A percentile compares a stretch with the other conserved stretches of the same genome.
phyloP scores from a whole-genome alignment of 1,284 basidiomycete species.

The Papiliotrema laurentii region DNA sequence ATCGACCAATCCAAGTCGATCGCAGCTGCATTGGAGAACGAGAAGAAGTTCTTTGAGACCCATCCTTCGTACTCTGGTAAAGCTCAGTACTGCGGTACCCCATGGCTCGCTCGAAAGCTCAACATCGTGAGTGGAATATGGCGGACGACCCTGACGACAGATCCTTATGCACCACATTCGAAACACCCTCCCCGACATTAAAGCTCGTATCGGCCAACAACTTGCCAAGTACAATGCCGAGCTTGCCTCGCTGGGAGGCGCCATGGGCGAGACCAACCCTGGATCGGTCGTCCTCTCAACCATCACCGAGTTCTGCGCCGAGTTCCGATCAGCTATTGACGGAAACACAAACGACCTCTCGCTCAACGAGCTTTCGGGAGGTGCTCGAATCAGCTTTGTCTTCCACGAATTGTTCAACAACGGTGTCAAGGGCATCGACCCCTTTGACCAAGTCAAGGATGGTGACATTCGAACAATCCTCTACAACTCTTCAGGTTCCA shows the following conservation, averaged over 20 bases:
- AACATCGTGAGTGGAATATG: slow-evolving; percentile 65
- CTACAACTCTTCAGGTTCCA: slow-evolving; percentile 97
- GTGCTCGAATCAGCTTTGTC: slow-evolving; percentile 95
- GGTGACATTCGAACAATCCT: slow-evolving; percentile 92
- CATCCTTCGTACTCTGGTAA: slow-evolving; percentile 90
- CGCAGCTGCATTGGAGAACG: slow-evolving; percentile 74
- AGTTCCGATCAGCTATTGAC: slow-evolving; percentile 94
- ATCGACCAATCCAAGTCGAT: slow-evolving; percentile 87
- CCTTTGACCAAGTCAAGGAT: slow-evolving; percentile 97
- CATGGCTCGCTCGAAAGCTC: slow-evolving; percentile 93
- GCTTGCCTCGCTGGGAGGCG: slow-evolving; percentile 77
- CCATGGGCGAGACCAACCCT: slow-evolving; percentile 77
- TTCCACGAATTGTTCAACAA: slow-evolving; percentile 98
- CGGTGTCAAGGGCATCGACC: slow-evolving; percentile 91
- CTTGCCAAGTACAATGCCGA: slow-evolving; percentile 83
- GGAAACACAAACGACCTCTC: slow-evolving; percentile 94
- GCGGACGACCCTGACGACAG: slow-evolving; percentile 47
- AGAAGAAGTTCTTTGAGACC: slow-evolving; percentile 88
- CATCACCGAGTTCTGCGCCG: slow-evolving; percentile 95
- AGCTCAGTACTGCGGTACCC: slow-evolving; percentile 93
- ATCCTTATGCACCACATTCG: slow-evolving; percentile 98
- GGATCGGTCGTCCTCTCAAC: slow-evolving; percentile 85
- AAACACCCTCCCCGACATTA: slow-evolving; percentile 93
- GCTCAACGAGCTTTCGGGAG: slow-evolving; percentile 91
- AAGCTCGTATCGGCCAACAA: slow-evolving; percentile 81